phyloP scores from a whole-genome alignment of 2,329 filamentous ascomycete genomes.

The Endocalyx cinctus region DNA sequence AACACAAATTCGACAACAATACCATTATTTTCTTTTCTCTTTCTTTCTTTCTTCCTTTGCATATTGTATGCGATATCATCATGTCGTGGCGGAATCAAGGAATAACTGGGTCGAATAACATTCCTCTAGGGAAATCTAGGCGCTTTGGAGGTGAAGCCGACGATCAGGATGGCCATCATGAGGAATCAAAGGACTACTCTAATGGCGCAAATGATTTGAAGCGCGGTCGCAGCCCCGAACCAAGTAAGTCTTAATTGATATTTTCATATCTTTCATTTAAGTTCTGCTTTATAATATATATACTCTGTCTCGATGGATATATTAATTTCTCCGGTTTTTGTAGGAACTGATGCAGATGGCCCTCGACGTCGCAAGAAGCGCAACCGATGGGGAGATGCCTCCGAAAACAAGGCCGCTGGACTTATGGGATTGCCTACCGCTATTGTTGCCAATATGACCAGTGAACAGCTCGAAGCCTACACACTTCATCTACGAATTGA shows the following conservation, averaged over 20 bases:
- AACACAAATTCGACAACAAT: too few species aligned
- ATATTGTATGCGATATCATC: too few species aligned
- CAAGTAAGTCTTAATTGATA: constrained; percentile 50
- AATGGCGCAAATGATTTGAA: constrained; percentile 54
- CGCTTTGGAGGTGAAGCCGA: constrained; percentile 66
- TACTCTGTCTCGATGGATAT: constrained; percentile 9
- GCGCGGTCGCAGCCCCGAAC: constrained; percentile 88
- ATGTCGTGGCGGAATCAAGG: constrained; percentile 72
- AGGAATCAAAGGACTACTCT: constrained; percentile 25
- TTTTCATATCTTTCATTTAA: constrained; percentile 1
- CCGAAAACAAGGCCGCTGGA: constrained; percentile 97
- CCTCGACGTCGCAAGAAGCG: constrained; percentile 92
- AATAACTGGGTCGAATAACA: constrained; percentile 97
- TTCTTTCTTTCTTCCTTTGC: too few species aligned
- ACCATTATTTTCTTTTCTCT: too few species aligned
- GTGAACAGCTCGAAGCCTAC: constrained; percentile 96
- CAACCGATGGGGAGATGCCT: constrained; percentile 95
- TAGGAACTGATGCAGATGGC: constrained; percentile 62
- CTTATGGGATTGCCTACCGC: constrained; percentile 96
- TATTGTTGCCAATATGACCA: constrained; percentile 96
- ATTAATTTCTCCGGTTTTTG: constrained; percentile 24
- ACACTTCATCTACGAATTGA: constrained; percentile 95
- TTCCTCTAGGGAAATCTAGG: constrained; percentile 80
- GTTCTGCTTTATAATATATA: background rate
- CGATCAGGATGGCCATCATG: constrained; percentile 26